Conservation (phyloP, 768 basidiomycete genomes). For the Hygrocybe punicea region DNA sequence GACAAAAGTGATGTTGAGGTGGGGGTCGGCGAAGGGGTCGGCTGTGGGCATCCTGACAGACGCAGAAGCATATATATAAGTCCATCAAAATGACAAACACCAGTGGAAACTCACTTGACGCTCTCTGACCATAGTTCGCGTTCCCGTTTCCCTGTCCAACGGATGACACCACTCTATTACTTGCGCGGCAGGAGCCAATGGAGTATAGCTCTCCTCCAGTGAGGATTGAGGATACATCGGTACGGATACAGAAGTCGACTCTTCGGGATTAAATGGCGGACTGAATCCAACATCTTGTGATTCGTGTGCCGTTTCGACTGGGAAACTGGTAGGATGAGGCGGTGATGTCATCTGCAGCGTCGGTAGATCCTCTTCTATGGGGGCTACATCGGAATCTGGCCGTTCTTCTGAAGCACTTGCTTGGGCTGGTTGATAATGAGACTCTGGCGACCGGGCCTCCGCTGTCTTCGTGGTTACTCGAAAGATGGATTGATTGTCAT, state of each 20-base stretch:
- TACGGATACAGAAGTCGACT: neutral
- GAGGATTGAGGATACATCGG: neutral
- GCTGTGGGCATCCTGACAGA: neutral
- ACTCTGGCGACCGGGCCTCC: neutral
- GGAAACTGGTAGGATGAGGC: neutral
- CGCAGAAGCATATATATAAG: neutral
- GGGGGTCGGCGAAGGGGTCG: conserved; percentile 4
- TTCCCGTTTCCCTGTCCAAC: neutral
- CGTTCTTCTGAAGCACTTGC: neutral
- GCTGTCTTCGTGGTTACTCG: neutral
- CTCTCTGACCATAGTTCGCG: neutral
- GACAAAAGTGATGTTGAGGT: neutral
- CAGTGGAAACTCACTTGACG: neutral
- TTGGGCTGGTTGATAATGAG: neutral
- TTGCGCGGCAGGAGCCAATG: neutral
- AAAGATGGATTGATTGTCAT: too few species aligned
- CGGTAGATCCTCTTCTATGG: too few species aligned
- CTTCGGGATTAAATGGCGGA: neutral
- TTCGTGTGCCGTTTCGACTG: too few species aligned
- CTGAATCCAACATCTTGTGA: neutral
- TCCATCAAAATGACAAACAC: neutral
- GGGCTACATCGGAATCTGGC: too few species aligned
- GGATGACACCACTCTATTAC: neutral
- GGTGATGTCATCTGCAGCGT: too few species aligned
- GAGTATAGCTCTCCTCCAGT: neutral